Evolutionary conservation across 805 yeast genomes (phyloP).

Genomic region (Nadsonia fulvescens): DNA sequence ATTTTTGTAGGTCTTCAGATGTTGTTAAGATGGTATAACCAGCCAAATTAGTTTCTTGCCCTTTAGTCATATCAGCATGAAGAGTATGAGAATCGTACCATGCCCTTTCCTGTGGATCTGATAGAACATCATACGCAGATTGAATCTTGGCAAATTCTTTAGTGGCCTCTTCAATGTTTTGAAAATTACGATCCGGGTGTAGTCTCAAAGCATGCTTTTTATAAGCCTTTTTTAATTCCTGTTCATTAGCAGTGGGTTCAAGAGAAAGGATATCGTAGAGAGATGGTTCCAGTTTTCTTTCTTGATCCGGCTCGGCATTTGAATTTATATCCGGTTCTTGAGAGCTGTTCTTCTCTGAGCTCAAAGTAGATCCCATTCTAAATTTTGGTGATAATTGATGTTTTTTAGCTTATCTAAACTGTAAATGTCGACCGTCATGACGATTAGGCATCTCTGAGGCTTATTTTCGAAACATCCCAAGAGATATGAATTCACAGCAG

Average conservation of each 20-base stretch:
- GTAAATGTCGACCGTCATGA: no score
- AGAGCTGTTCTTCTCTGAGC: no score
- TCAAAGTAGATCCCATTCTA: no score
- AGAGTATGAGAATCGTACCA: conserved; percentile 95
- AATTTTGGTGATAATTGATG: no score
- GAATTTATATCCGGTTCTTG: no score
- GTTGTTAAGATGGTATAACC: conserved; percentile 38
- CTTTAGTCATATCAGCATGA: no score
- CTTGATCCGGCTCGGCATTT: no score
- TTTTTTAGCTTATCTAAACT: no score
- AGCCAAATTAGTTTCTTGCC: conserved; percentile 19
- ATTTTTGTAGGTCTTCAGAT: conserved; percentile 53
- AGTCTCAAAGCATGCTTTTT: conserved; percentile 61
- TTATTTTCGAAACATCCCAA: no score
- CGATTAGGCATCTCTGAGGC: no score
- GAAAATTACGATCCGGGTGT: conserved; percentile 87
- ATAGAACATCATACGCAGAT: conserved; percentile 79
- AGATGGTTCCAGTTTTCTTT: no score
- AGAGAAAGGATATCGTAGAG: conserved; percentile 79
- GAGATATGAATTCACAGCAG: no score
- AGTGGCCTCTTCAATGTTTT: conserved; percentile 71
- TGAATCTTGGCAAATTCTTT: conserved; percentile 60
- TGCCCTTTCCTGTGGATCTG: conserved; percentile 83
- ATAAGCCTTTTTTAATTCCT: conserved; percentile 70
- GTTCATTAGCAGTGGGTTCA: conserved; percentile 39